phyloP scores from a whole-genome alignment of 1,284 basidiomycete genomes.

The Cutaneotrichosporon curvatum region DNA sequence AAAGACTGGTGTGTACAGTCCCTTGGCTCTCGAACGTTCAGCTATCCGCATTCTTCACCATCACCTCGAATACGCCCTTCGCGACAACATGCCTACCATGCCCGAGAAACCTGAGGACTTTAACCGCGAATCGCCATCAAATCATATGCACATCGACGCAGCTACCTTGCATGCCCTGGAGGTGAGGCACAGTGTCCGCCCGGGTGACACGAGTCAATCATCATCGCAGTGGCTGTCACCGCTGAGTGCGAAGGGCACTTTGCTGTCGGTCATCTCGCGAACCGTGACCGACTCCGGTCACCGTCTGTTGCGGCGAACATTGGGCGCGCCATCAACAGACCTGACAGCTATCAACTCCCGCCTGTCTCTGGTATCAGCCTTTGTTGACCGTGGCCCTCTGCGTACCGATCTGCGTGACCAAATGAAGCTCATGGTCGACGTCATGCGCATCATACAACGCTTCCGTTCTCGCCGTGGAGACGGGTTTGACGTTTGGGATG shows the following conservation, averaged over 20 bases:
- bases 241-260: conserved; percentile 50
- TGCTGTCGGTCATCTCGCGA: conserved; percentile 68
- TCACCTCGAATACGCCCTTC: conserved; percentile 63
- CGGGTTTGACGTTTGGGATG: conserved; percentile 49
- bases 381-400: conserved; percentile 59
- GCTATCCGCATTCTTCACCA: conserved; percentile 63
- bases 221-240: background rate
- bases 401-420: conserved; percentile 59
- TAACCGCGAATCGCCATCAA: conserved; percentile 53
- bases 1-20: background rate
- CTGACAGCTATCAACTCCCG: conserved; percentile 63
- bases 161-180: conserved; percentile 85
- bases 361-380: conserved; percentile 71
- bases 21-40: conserved; percentile 9
- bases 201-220: conserved; percentile 47
- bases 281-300: conserved; percentile 75
- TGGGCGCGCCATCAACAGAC: conserved; percentile 63
- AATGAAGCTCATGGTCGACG: conserved; percentile 62
- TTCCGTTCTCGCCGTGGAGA: conserved; percentile 66
- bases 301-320: conserved; percentile 55
- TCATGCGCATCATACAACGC: conserved; percentile 68
- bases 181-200: conserved; percentile 67
- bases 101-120: conserved; percentile 49
- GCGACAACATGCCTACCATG: conserved; percentile 70
- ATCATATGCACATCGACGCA: conserved; percentile 79